A percentile compares a stretch with the other conserved stretches of the same genome.
Conservation (phyloP, 805 yeast genomes). For the Yarrowia sp. region DNA sequence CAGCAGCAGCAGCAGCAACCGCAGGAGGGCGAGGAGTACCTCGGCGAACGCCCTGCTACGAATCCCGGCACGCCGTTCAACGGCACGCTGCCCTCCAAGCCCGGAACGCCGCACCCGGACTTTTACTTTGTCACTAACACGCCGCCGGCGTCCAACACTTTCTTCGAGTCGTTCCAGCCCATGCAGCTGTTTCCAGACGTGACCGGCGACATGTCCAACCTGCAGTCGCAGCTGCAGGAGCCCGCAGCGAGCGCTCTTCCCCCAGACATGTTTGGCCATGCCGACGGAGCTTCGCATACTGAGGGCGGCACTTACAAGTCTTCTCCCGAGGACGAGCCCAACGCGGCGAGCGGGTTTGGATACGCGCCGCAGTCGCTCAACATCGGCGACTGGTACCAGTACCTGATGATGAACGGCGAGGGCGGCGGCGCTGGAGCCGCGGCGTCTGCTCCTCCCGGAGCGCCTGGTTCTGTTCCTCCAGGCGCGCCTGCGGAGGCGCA, state of each 20-base stretch:
- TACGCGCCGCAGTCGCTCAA: slow-evolving; percentile 38
- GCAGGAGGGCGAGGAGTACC: background rate
- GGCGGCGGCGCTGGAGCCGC: background rate
- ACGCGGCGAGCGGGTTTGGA: background rate
- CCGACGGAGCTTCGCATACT: background rate
- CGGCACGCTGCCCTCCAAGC: slow-evolving; percentile 2
- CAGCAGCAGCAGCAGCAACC: background rate
- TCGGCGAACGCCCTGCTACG: slow-evolving; percentile 4
- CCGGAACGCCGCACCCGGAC: slow-evolving; percentile 35
- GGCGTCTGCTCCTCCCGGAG: background rate
- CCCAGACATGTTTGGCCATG: slow-evolving; percentile 11
- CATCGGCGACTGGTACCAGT: slow-evolving; percentile 44
- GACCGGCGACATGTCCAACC: slow-evolving; percentile 10
- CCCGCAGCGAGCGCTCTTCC: background rate
- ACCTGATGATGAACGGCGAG: slow-evolving; percentile 33
- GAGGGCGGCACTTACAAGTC: slow-evolving; percentile 26
- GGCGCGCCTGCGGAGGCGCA: slow-evolving; percentile 8
- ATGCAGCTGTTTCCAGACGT: slow-evolving; percentile 52
- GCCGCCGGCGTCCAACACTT: slow-evolving; percentile 35
- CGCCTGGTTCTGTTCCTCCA: background rate
- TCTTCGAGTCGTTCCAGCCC: slow-evolving; percentile 55
- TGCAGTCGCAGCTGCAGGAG: slow-evolving; percentile 7
- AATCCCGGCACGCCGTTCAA: slow-evolving; percentile 18
- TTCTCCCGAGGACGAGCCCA: slow-evolving; percentile 29
- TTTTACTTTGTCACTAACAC: slow-evolving; percentile 38